These are phyloP conservation scores for Skeletonema marinoi DNA, from an alignment of 108 stramenopile species.

Conservation along the genomic window DNA sequence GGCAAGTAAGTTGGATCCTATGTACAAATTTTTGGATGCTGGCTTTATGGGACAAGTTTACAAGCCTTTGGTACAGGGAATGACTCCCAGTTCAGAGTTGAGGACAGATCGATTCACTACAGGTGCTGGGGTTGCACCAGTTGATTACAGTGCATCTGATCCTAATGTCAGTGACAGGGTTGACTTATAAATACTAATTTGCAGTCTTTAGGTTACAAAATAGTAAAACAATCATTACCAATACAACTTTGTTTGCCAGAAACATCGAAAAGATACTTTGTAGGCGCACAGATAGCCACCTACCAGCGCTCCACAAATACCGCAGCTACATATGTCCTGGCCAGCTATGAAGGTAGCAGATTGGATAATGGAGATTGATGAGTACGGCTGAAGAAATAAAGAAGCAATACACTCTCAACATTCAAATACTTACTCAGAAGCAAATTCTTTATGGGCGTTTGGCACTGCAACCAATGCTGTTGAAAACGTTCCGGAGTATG, in stretches of 20 bases:
- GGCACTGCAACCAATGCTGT: slow-evolving; percentile 33
- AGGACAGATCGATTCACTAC: slow-evolving; percentile 42
- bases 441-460: slow-evolving; percentile 39
- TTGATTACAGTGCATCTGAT: slow-evolving; percentile 45
- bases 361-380: neutral
- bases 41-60: slow-evolving; percentile 81
- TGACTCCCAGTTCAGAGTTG: slow-evolving; percentile 85
- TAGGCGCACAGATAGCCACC: slow-evolving; percentile 45
- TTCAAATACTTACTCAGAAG: neutral
- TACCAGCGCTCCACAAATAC: slow-evolving; percentile 37
- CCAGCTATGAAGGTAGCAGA: neutral
- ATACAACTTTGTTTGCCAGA: slow-evolving; percentile 20
- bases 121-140: slow-evolving; percentile 34
- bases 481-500: slow-evolving; percentile 35
- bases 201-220: neutral
- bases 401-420: neutral
- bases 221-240: neutral
- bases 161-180: slow-evolving; percentile 42
- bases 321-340: slow-evolving; percentile 38
- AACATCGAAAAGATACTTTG: slow-evolving; percentile 18
- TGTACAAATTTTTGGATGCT: slow-evolving; percentile 90
- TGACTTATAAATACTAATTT: slow-evolving; percentile 29
- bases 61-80: slow-evolving; percentile 75
- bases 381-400: neutral
- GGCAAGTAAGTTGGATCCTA: slow-evolving; percentile 75